Evolutionary conservation across 257 asterid genomes (phyloP).

Genomic region (Mitragyna speciosa): DNA sequence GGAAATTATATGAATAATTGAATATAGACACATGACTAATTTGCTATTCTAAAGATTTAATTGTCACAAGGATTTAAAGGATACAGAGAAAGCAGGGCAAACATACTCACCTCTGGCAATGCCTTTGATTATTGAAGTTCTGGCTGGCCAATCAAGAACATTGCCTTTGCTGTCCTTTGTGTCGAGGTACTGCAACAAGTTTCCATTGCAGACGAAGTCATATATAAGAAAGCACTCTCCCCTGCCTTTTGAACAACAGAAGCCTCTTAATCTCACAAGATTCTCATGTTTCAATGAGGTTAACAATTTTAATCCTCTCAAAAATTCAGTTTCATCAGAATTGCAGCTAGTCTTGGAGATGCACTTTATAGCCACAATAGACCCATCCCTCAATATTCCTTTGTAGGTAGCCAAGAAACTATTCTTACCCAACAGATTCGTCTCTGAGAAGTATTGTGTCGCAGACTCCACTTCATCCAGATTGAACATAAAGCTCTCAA

Average conservation of each 20-base stretch:
- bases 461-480: slow-evolving; percentile 93
- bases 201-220: slow-evolving; percentile 80
- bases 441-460: slow-evolving; percentile 77
- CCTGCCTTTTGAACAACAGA: slow-evolving; percentile 89
- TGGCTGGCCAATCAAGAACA: slow-evolving; percentile 77
- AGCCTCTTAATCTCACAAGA: slow-evolving; percentile 80
- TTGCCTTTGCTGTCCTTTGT: slow-evolving; percentile 49
- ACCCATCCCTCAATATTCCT: slow-evolving; percentile 79
- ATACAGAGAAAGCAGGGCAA: not conserved
- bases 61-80: not conserved
- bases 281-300: slow-evolving; percentile 80
- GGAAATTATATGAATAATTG: not conserved
- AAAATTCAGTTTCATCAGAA: slow-evolving; percentile 77
- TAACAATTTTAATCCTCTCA: slow-evolving; percentile 68
- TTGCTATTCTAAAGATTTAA: not conserved
- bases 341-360: slow-evolving; percentile 90
- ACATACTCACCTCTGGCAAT: slow-evolving; percentile 70
- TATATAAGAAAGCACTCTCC: slow-evolving; percentile 95
- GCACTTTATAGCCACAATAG: slow-evolving; percentile 80
- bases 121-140: slow-evolving; percentile 73
- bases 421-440: slow-evolving; percentile 77
- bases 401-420: slow-evolving; percentile 71
- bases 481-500: slow-evolving; percentile 78
- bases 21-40: not conserved
- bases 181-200: slow-evolving; percentile 72